These are phyloP conservation scores for Kwoniella pini DNA, from an alignment of 768 basidiomycete species.

Conservation along the genomic window DNA sequence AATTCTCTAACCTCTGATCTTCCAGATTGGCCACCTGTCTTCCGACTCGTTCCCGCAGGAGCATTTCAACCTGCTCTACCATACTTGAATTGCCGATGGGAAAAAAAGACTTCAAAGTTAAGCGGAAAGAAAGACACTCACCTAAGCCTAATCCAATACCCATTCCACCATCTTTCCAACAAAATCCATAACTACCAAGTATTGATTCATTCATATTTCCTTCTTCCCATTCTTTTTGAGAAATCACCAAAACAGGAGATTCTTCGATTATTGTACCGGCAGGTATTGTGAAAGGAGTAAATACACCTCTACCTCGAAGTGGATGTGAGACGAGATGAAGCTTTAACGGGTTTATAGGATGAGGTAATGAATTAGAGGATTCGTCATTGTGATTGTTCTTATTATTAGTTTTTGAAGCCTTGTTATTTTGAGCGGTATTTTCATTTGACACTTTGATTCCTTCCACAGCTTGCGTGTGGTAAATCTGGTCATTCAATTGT, in stretches of 20 bases:
- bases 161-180: slow-evolving; percentile 50
- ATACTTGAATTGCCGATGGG: too few species aligned
- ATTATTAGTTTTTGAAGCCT: too few species aligned
- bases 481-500: too few species aligned
- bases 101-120: background rate
- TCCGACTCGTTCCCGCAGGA: too few species aligned
- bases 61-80: too few species aligned
- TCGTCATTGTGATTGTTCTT: too few species aligned
- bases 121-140: slow-evolving; percentile 22
- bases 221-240: slow-evolving; percentile 63
- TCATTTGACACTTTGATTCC: too few species aligned
- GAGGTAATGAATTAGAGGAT: background rate
- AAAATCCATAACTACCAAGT: slow-evolving; percentile 52
- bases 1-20: too few species aligned
- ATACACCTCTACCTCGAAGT: slow-evolving; percentile 55
- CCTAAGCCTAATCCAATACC: slow-evolving; percentile 49
- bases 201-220: slow-evolving; percentile 45
- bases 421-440: too few species aligned
- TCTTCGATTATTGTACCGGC: slow-evolving; percentile 70
- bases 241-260: slow-evolving; percentile 79
- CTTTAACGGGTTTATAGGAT: slow-evolving; percentile 45
- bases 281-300: slow-evolving; percentile 62
- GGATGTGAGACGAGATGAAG: slow-evolving; percentile 46
- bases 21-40: too few species aligned
- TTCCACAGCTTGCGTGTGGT: too few species aligned